These are phyloP conservation scores for Globisporangium heterothallicum DNA, from an alignment of 352 stramenopile species.

Conservation along the genomic window DNA sequence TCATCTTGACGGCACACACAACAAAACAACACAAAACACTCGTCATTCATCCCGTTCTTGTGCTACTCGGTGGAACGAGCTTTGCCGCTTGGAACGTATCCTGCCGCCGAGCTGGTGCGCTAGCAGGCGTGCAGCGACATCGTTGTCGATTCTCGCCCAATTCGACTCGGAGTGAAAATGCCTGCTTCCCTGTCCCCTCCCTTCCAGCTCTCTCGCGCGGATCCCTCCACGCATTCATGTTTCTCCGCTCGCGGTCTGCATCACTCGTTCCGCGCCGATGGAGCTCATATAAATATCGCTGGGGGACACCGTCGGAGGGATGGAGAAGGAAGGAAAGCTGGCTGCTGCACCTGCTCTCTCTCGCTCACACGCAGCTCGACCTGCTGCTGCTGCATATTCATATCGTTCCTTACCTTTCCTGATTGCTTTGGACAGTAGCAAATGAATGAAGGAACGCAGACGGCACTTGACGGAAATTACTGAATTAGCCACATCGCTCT, in stretches of 20 bases:
- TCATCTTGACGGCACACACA: slow-evolving; percentile 73
- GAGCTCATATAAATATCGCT: not conserved
- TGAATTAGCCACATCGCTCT: slow-evolving; percentile 25
- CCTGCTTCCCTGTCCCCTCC: not conserved
- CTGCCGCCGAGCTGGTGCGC: not conserved
- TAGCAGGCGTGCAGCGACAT: not conserved
- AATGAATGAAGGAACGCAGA: slow-evolving; percentile 36
- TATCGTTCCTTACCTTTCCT: slow-evolving; percentile 61
- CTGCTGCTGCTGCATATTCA: slow-evolving; percentile 8
- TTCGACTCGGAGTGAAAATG: too few species aligned
- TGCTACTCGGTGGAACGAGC: not conserved
- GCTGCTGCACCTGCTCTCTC: not conserved
- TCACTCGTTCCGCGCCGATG: not conserved
- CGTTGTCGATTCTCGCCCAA: too few species aligned
- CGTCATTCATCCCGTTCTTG: slow-evolving; percentile 1
- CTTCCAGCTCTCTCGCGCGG: not conserved
- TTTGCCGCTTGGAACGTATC: not conserved
- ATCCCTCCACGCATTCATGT: not conserved
- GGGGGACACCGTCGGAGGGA: not conserved
- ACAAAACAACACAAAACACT: slow-evolving; percentile 2
- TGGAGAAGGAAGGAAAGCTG: not conserved
- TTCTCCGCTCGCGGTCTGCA: too few species aligned
- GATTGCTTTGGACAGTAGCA: slow-evolving; percentile 88
- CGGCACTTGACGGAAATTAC: slow-evolving; percentile 32
- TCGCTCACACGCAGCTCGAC: not conserved